Percentiles rank a stretch among this genome's conserved stretches.
Conservation (phyloP, 208 protist species). For the Novymonas esmeraldas region DNA sequence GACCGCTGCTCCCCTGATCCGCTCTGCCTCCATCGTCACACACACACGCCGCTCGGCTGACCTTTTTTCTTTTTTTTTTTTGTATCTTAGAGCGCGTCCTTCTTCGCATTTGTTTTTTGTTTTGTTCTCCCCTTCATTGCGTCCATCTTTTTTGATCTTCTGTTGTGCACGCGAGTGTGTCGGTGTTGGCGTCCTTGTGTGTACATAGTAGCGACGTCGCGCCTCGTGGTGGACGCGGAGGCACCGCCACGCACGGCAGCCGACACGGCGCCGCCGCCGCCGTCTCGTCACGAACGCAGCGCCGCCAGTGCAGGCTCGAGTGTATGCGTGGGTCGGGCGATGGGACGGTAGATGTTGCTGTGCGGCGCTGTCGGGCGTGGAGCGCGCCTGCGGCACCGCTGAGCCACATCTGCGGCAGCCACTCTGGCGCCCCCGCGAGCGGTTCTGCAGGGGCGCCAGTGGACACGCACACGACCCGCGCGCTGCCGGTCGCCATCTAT, state of each 20-base stretch:
- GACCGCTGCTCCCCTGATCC: too few relatives aligned
- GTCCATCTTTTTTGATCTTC: too few relatives aligned
- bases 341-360: slow-evolving; percentile 34
- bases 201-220: too few relatives aligned
- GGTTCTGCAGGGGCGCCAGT: neutral
- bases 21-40: too few relatives aligned
- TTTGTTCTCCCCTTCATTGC: neutral
- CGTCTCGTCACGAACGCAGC: too few relatives aligned
- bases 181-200: too few relatives aligned
- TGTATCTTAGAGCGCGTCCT: too few relatives aligned
- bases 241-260: too few relatives aligned
- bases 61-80: too few relatives aligned
- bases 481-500: slow-evolving; percentile 17
- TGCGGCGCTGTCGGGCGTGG: slow-evolving; percentile 35
- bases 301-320: neutral
- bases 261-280: neutral
- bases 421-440: neutral
- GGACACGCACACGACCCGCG: neutral
- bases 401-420: slow-evolving; percentile 19
- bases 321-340: slow-evolving; percentile 30
- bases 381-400: slow-evolving; percentile 37
- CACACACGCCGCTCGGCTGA: too few relatives aligned
- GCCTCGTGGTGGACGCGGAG: too few relatives aligned
- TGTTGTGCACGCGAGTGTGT: too few relatives aligned
- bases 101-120: neutral